A percentile compares a stretch with the other conserved stretches of the same genome.
These are phyloP conservation scores for Ustilago bromivora DNA, from an alignment of 1,284 basidiomycete species.

Conservation along the genomic window DNA sequence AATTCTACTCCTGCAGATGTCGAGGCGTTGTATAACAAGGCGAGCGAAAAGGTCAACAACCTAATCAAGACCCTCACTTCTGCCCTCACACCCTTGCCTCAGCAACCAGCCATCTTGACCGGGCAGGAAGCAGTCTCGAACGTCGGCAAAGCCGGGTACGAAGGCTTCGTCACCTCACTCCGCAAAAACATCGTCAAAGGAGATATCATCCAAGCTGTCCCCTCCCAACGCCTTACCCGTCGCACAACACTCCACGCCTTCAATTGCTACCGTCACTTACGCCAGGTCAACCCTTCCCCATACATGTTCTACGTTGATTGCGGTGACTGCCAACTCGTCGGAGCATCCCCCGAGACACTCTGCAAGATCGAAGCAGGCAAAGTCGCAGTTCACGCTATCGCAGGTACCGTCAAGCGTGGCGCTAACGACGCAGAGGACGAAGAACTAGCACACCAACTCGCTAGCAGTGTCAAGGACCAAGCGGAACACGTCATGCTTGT, in stretches of 20 bases:
- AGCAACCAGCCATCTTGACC: slow-evolving; percentile 71
- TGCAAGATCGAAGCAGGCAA: slow-evolving; percentile 89
- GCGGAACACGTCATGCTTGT: slow-evolving; percentile 99
- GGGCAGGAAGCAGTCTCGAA: slow-evolving; percentile 78
- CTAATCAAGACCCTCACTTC: slow-evolving; percentile 42
- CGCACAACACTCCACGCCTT: slow-evolving; percentile 93
- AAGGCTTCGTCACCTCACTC: slow-evolving; percentile 88
- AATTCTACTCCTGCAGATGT: slow-evolving; percentile 73
- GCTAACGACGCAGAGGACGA: slow-evolving; percentile 79
- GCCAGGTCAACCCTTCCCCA: slow-evolving; percentile 95
- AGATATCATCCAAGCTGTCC: slow-evolving; percentile 99
- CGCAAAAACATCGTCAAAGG: slow-evolving; percentile 95
- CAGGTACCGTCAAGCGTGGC: slow-evolving; percentile 91
- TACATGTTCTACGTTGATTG: slow-evolving; percentile 98
- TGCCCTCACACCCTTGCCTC: slow-evolving; percentile 74
- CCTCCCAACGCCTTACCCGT: slow-evolving; percentile 87
- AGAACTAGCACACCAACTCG: slow-evolving; percentile 79
- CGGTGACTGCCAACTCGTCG: slow-evolving; percentile 90
- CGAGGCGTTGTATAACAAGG: slow-evolving; percentile 48
- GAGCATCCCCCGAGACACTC: slow-evolving; percentile 95
- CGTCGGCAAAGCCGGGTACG: slow-evolving; percentile 93
- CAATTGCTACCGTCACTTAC: slow-evolving; percentile 92
- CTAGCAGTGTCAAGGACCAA: slow-evolving; percentile 89
- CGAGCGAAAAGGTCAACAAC: slow-evolving; percentile 38
- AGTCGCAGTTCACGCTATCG: slow-evolving; percentile 98